Conservation (phyloP, 2,329 filamentous ascomycete species). For the Blastomyces gilchristii region DNA sequence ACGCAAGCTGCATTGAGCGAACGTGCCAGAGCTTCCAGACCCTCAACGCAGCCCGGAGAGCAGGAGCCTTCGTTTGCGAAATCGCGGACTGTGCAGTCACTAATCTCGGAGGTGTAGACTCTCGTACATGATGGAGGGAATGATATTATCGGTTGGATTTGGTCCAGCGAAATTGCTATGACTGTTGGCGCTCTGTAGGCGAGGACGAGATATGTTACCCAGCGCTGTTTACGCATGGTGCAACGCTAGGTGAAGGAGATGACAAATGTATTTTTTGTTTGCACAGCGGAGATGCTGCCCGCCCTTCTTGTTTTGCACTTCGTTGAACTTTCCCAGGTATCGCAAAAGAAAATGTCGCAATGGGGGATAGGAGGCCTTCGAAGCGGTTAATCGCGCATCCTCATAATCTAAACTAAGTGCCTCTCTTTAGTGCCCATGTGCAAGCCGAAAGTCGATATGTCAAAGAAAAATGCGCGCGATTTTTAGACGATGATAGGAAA, state of each 20-base stretch:
- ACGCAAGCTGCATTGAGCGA: slow-evolving; percentile 13
- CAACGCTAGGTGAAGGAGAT: neutral
- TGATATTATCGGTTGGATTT: slow-evolving; percentile 5
- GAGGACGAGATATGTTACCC: neutral
- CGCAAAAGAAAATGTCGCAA: neutral
- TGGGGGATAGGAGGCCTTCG: neutral
- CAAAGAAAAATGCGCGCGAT: neutral
- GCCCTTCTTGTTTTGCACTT: neutral
- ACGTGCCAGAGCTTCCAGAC: slow-evolving; percentile 12
- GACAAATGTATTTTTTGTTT: neutral
- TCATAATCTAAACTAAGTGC: neutral
- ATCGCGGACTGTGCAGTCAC: slow-evolving; percentile 5
- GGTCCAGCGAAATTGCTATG: neutral
- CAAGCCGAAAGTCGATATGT: neutral
- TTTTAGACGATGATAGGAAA: neutral
- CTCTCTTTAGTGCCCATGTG: neutral
- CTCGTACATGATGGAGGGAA: slow-evolving; percentile 5
- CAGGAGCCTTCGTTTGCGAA: slow-evolving; percentile 13
- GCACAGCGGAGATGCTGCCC: neutral
- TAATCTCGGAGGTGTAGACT: slow-evolving; percentile 6
- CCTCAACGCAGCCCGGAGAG: slow-evolving; percentile 15
- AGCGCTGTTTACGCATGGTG: neutral
- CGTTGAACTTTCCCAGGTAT: neutral
- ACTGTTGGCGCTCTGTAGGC: neutral
- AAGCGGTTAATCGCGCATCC: neutral